These are phyloP conservation scores for Salix purpurea DNA, from an alignment of 345 rosid species.

Conservation along the genomic window DNA sequence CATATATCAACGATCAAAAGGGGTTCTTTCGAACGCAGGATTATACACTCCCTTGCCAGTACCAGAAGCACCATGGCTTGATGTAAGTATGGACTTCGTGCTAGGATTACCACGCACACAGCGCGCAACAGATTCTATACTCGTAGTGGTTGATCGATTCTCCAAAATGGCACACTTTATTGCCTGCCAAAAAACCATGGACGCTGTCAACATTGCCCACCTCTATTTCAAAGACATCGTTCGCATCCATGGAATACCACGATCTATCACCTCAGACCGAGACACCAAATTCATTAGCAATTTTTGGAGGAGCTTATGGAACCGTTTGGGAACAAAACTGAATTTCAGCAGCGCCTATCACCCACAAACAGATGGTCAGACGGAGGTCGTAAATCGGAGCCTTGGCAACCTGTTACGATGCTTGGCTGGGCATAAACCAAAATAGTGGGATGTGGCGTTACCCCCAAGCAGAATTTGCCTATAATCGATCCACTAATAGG, in stretches of 20 bases:
- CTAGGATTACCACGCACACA: not conserved
- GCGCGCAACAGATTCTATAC: not conserved
- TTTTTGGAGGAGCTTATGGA: not conserved
- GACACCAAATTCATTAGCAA: not conserved
- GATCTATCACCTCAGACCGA: not conserved
- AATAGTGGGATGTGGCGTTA: too few relatives aligned
- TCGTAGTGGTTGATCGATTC: not conserved
- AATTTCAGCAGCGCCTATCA: too few relatives aligned
- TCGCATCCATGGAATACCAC: not conserved
- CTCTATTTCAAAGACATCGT: not conserved
- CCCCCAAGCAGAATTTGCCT: too few relatives aligned
- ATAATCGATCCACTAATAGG: too few relatives aligned
- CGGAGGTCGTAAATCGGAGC: too few relatives aligned
- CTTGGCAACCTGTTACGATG: too few relatives aligned
- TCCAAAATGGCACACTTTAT: not conserved
- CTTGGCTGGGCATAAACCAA: too few relatives aligned
- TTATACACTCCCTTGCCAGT: not conserved
- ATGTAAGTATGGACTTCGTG: not conserved
- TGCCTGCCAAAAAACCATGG: not conserved
- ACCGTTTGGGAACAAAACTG: not conserved
- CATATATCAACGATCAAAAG: not conserved
- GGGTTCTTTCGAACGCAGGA: not conserved
- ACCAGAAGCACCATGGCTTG: not conserved
- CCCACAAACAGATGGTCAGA: too few relatives aligned
- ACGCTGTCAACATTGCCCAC: not conserved